Base-by-base conservation (phyloP, 306 rosid species). In the Cajanus cajan region DNA sequence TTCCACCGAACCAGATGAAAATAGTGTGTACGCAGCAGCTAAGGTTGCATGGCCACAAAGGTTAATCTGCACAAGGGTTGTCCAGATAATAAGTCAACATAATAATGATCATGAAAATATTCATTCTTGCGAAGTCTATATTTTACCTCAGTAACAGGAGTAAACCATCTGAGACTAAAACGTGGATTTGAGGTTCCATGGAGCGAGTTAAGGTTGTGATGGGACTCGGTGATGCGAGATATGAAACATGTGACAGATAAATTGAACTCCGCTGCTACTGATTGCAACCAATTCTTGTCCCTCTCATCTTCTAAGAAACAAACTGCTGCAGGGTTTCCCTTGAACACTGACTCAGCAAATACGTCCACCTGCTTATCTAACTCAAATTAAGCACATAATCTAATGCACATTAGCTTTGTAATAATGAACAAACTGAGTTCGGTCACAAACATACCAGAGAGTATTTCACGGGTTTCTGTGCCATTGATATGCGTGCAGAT, bases 21-120 rank as follows among this genome's bases (percentile, higher is more conserved):
- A 88, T 36, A 94, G 31, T 4, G 67, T 44, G 71, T 92, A 89
- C 5, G 97, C 82, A 59, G 96, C 89, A 0, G 98, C 98, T 72
- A 90, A 28, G 79, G 98, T 94, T 50, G 92, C 97, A 82, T 90
- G 96, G 39, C 96, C 98, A 74, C 98, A 94, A 68, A 94, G 91
- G 21, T 87, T 18, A 83, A 93, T 92, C 97, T 91, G 89, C 59
- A 71, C 31, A 83, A 52, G 14, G 62, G 2, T 22, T 10, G 6
- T 48, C 41, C 45, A 4, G 1, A 45, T 48, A 39, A 51, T 50
- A 10, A 51, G 25, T 50, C n/a, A 13, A 57, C 12, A 52, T 19
- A 19, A 52, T 28, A 28, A 28, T 28, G 31, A 28, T 28, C 31
- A 14, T 43, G 15, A 43, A 43, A 1, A 43, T 13, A 14, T 45